Conservation (phyloP, 108 stramenopile genomes). For the Skeletonema menzelii region DNA sequence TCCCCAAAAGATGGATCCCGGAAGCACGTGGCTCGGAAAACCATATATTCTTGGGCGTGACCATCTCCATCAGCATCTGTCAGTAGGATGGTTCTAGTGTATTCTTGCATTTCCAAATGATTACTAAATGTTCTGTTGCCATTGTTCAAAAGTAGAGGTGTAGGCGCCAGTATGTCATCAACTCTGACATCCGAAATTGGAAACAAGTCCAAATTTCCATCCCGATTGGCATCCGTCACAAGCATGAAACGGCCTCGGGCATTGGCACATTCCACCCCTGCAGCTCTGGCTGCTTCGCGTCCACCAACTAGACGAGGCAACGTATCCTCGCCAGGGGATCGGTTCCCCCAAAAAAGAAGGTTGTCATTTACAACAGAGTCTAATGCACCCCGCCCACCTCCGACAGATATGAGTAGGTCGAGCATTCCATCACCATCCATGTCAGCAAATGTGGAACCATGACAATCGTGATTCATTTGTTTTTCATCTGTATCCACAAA, state of each 20-base stretch:
- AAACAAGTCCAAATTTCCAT: not conserved
- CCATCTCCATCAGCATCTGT: conserved; percentile 9
- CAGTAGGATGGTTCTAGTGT: not conserved
- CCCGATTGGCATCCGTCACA: not conserved
- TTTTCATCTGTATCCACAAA: not conserved
- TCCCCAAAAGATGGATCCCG: not conserved
- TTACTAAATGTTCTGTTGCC: not conserved
- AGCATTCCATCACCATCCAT: conserved; percentile 5
- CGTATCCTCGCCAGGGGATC: not conserved
- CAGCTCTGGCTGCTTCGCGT: not conserved
- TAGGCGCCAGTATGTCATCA: not conserved
- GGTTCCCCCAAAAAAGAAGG: not conserved
- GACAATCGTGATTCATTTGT: not conserved
- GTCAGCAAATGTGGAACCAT: not conserved
- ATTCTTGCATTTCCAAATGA: not conserved
- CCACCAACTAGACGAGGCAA: not conserved
- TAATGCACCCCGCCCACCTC: not conserved
- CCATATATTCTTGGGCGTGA: not conserved
- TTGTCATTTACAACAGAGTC: not conserved
- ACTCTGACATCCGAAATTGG: not conserved
- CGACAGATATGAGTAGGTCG: not conserved
- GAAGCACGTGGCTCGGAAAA: conserved; percentile 1
- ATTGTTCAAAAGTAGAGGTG: not conserved
- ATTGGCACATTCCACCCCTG: not conserved
- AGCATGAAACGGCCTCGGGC: conserved; percentile 2